Conservation (phyloP, 1,284 basidiomycete genomes). For the Coniferiporia weirii region DNA sequence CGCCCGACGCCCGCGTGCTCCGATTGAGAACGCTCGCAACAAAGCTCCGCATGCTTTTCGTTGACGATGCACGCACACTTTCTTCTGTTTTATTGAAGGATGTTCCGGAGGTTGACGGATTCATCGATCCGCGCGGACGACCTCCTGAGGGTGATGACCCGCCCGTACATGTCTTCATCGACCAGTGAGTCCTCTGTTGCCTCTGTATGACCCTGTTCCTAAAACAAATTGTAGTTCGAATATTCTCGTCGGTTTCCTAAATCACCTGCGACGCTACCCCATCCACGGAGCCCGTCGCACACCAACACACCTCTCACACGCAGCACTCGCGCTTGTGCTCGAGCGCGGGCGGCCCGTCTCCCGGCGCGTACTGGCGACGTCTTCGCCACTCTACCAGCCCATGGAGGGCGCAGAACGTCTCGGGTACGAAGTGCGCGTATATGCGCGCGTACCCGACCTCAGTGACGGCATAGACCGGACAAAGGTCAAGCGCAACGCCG, state of each 20-base stretch:
- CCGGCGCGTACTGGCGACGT: constrained; percentile 71
- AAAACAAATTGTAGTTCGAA: constrained; percentile 55
- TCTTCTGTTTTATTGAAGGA: constrained; percentile 37
- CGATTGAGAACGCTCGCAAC: constrained; percentile 28
- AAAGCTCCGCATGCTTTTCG: constrained; percentile 26
- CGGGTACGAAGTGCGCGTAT: constrained; percentile 76
- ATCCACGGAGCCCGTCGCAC: constrained; percentile 27
- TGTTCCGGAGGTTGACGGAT: constrained; percentile 19
- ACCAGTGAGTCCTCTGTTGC: constrained; percentile 53
- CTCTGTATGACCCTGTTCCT: constrained; percentile 4
- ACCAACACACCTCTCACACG: constrained; percentile 55
- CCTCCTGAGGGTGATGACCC: constrained; percentile 46
- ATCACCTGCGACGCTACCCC: constrained; percentile 52
- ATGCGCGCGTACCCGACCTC: constrained; percentile 71
- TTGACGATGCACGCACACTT: constrained; percentile 24
- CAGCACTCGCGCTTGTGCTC: constrained; percentile 63
- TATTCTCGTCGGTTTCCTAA: constrained; percentile 74
- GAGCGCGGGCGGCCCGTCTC: constrained; percentile 68
- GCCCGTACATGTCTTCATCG: constrained; percentile 78
- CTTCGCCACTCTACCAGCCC: constrained; percentile 78
- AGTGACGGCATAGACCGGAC: constrained; percentile 40
- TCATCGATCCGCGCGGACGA: constrained; percentile 43
- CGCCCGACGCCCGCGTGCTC: constrained; percentile 35
- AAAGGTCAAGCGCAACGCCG: constrained; percentile 19
- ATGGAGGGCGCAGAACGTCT: constrained; percentile 69